These are phyloP conservation scores for Orbilia ellipsospora DNA, from an alignment of 2,329 filamentous ascomycete species.

Conservation along the genomic window DNA sequence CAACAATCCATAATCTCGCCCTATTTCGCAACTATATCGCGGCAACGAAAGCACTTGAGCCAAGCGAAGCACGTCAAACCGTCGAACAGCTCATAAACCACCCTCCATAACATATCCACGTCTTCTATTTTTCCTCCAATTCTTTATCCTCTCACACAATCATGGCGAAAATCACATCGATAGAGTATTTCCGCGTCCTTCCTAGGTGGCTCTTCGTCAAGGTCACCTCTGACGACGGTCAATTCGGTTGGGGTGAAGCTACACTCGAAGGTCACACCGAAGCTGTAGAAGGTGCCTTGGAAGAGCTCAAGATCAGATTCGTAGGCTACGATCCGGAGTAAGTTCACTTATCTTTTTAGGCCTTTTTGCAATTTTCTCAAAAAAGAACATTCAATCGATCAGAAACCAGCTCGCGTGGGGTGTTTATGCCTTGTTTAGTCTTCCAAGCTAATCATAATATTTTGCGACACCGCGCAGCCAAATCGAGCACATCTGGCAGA, in stretches of 20 bases:
- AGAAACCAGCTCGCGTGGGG: slow-evolving; percentile 3
- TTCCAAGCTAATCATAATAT: slow-evolving; percentile 7
- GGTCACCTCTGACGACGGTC: slow-evolving; percentile 68
- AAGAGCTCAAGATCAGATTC: slow-evolving; percentile 69
- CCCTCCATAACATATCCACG: slow-evolving; percentile 39
- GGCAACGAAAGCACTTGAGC: slow-evolving; percentile 1
- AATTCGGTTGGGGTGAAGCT: slow-evolving; percentile 71
- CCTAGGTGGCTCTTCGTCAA: slow-evolving; percentile 75
- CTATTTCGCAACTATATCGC: slow-evolving; percentile 27
- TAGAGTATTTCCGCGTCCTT: slow-evolving; percentile 72
- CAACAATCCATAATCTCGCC: slow-evolving; percentile 11
- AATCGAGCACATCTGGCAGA: slow-evolving; percentile 84
- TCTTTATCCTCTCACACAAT: slow-evolving; percentile 18
- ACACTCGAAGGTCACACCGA: slow-evolving; percentile 72
- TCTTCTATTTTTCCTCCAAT: slow-evolving; percentile 7
- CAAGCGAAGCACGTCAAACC: slow-evolving; percentile 46
- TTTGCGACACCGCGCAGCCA: slow-evolving; percentile 65
- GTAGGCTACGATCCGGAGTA: slow-evolving; percentile 71
- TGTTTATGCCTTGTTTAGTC: slow-evolving; percentile 18
- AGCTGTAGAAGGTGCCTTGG: slow-evolving; percentile 71
- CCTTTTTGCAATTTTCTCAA: neutral
- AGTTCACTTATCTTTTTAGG: slow-evolving; percentile 48
- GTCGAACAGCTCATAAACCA: slow-evolving; percentile 35
- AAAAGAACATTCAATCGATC: neutral
- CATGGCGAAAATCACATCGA: slow-evolving; percentile 70